A percentile compares a stretch with the other conserved stretches of the same genome.
These are phyloP conservation scores for Paraconiothyrium brasiliense DNA, from an alignment of 2,329 filamentous ascomycete species.

Conservation along the genomic window DNA sequence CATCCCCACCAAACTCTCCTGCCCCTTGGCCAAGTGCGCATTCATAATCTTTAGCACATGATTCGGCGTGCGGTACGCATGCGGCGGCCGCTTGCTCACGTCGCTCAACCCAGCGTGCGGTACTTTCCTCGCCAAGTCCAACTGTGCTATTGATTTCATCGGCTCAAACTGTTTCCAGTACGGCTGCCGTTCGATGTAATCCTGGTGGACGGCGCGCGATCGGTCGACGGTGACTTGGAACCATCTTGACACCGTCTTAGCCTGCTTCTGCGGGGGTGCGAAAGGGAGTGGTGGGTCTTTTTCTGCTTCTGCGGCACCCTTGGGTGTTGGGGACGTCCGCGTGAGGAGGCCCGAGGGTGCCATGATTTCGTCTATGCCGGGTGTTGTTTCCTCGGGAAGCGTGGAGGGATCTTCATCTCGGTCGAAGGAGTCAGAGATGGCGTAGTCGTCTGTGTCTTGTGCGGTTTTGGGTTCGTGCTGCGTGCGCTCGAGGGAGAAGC, in stretches of 20 bases:
- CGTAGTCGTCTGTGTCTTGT: slow-evolving; percentile 1
- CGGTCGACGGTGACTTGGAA: slow-evolving; percentile 55
- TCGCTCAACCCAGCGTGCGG: slow-evolving; percentile 54
- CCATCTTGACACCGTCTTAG: slow-evolving; percentile 39
- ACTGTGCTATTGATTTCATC: slow-evolving; percentile 44
- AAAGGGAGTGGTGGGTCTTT: slow-evolving; percentile 34
- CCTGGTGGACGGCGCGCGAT: slow-evolving; percentile 51
- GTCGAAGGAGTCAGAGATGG: slow-evolving; percentile 18
- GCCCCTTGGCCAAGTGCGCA: slow-evolving; percentile 31
- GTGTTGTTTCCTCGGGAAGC: slow-evolving; percentile 16
- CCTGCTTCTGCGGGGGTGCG: slow-evolving; percentile 18
- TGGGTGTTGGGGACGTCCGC: slow-evolving; percentile 11
- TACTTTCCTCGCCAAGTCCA: slow-evolving; percentile 52
- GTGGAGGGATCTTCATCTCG: slow-evolving; percentile 4
- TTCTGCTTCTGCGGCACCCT: neutral
- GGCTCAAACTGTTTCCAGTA: slow-evolving; percentile 45
- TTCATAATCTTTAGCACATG: slow-evolving; percentile 38
- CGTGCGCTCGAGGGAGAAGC: slow-evolving; percentile 55
- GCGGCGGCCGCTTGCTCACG: slow-evolving; percentile 46
- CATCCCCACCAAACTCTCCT: slow-evolving; percentile 46
- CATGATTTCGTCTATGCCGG: slow-evolving; percentile 42
- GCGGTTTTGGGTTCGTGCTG: slow-evolving; percentile 15
- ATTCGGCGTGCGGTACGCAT: slow-evolving; percentile 44
- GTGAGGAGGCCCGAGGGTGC: slow-evolving; percentile 32
- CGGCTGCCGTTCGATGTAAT: slow-evolving; percentile 51